Evolutionary conservation across 2,329 filamentous ascomycete species (phyloP), one percentile per base, ranked within the genome.

Genomic region (Aspergillus aculeatinus): DNA sequence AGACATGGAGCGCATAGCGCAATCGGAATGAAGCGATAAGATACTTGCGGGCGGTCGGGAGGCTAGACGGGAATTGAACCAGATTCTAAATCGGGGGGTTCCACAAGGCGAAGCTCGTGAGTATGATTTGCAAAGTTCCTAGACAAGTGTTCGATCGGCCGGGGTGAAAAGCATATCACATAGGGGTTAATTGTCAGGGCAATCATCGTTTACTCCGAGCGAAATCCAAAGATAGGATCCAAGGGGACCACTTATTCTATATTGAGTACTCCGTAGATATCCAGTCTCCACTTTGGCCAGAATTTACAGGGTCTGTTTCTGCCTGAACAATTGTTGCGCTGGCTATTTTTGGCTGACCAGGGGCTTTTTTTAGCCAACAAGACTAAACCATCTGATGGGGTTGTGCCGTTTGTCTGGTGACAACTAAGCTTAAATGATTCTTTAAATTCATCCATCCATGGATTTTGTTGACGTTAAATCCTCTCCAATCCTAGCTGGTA

Each of bases 221-320:
- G n/a, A 44, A 44, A 16, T 16, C 39, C 16, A 44, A 44, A 44
- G 39, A 44, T 44, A 44, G 39, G 5, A 16, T 44, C 5, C 14
- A 44, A 16, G 16, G 39, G 16, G 39, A 19, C 39, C 16, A 44
- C 12, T 35, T 29, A 29, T 10, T 29, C 27, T 29, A 29, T 9
- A 29, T 29, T 29, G 27, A 29, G 27, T 29, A 29, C 27, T 19
- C 19, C 14, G 47, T 55, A 44, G 27, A 29, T 29, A n/a, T 54
- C 23, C 11, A 44, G 53, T 48, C 53, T 55, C 53, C 53, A 55
- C 53, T n/a, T 48, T 35, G 27, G 27, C 23, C 31, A 48, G 19
- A 47, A 48, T 33, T 35, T 55, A 55, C 53, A 55, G 53, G 53
- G 53, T 55, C 53, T 48, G 53, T 55, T 55, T 55, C 53, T 55